Evolutionary conservation across 768 basidiomycete genomes (phyloP), one percentile per base, ranked within the genome.

Genomic region (Mycena albidolilacea): DNA sequence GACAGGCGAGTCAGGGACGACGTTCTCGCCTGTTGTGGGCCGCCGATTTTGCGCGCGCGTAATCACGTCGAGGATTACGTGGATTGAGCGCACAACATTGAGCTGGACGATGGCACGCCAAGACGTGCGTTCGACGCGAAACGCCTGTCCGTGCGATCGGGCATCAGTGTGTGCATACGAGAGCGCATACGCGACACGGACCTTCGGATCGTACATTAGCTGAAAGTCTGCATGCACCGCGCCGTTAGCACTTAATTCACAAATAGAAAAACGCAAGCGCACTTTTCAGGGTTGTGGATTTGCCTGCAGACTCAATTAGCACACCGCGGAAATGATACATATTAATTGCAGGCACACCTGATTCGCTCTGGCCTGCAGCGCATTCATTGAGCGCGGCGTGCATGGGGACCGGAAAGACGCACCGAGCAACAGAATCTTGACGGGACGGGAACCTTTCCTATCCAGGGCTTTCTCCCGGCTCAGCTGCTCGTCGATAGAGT

Each of bases 271-370:
- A 46, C 52, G 14, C 37, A 38, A 63, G 87, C 91, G 75, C 79
- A 93, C 93, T 94, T 81, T 94, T 93, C 52, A 95, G 84, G 1
- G 93, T 93, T 0, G 93, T 95, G 0, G 92, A 94, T 84, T 95
- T 95, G 70, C 93, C 93, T 94, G 59, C 9, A 11, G 50, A 35
- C n/a, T 17, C 15, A 14, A 52, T 66, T 69, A 8, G 52, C 41
- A 41, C 39, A 54, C 43, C 57, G 48, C 62, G 48, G 68, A 43
- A 67, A 48, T 62, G 62, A 11, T 35, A 62, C 71, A 64, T 6
- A 63, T 66, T 46, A 30, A 67, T 37, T 30, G 58, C 37, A 21
- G n/a, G 17, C 46, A 7, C 46, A 94, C 93, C 93, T 69, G 92
- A 94, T 86, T 95, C 93, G 78, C 92, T 93, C 83, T 95, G 94